Conservation (phyloP, 805 yeast species). For the Tetrapisispora namnaoensis region DNA sequence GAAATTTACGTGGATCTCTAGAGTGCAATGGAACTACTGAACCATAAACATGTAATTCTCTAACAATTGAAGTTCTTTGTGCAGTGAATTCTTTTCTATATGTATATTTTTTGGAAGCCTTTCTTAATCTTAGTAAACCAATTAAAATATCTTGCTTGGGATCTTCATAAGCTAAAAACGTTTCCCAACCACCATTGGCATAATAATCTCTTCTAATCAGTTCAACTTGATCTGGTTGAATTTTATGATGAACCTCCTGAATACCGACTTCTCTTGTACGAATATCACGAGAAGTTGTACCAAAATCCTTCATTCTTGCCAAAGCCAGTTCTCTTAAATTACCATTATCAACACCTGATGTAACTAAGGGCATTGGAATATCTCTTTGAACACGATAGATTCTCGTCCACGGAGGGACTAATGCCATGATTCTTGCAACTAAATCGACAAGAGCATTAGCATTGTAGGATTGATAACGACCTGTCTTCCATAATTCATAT, state of each 20-base stretch:
- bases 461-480: slow-evolving; percentile 85
- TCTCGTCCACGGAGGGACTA: slow-evolving; percentile 99
- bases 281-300: slow-evolving; percentile 90
- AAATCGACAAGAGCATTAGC: slow-evolving; percentile 90
- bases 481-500: slow-evolving; percentile 95
- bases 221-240: slow-evolving; percentile 95
- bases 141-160: slow-evolving; percentile 92
- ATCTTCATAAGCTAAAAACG: slow-evolving; percentile 90
- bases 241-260: slow-evolving; percentile 95
- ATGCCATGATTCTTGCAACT: slow-evolving; percentile 89
- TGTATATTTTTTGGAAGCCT: slow-evolving; percentile 81
- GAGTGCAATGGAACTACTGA: slow-evolving; percentile 94
- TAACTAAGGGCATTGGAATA: slow-evolving; percentile 97
- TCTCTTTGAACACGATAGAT: slow-evolving; percentile 97
- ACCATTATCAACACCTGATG: slow-evolving; percentile 97
- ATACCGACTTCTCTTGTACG: slow-evolving; percentile 98
- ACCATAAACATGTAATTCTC: slow-evolving; percentile 96
- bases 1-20: slow-evolving; percentile 94
- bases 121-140: slow-evolving; percentile 79
- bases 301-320: slow-evolving; percentile 97
- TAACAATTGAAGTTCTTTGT: slow-evolving; percentile 87
- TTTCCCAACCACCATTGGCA: slow-evolving; percentile 99
- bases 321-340: slow-evolving; percentile 89
- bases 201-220: slow-evolving; percentile 89
- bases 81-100: slow-evolving; percentile 77